Evolutionary conservation across 805 yeast species (phyloP), one percentile per base, ranked within the genome.

Genomic region (Limtongozyma cylindracea): DNA sequence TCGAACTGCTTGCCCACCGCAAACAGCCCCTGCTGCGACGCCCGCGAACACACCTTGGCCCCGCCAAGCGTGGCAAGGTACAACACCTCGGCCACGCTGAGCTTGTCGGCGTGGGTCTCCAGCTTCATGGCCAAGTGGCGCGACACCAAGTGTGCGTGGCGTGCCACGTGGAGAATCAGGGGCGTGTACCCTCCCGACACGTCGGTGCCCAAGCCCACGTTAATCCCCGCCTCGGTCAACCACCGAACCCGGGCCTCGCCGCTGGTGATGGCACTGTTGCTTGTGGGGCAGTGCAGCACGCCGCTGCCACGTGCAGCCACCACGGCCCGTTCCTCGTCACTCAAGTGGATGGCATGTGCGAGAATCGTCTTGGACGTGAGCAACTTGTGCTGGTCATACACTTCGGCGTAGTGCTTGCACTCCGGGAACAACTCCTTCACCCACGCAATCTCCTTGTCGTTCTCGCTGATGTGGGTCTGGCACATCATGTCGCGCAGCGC

Each of bases 391-490:
- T 54, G 44, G 30, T 69, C 61, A 39, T 84, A 84, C 5, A 84
- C 91, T 25, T 62, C 69, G 0, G 94, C 61, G 37, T 84, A 84
- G 25, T 53, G 49, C 11, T 49, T 42, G 28, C 61, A 58, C 10
- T 68, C 62, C 0, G 95, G 94, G 38, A 77, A 88, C 24, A 74
- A 41, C 20, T 59, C 49, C 19, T 43, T 38, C 11, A 82, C 92
- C 62, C 82, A 61, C 25, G 58, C 56, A 21, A 84, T 62, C 44
- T 84, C 98, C 16, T 47, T 47, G 21, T 47, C 40, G 35, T 77
- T 84, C 41, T 84, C 98, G 24, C 76, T 60, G n/a, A 84, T 53
- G 43, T 84, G 98, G 1, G 95, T 78, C 45, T 84, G 98, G n/a
- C n/a, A n/a, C n/a, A n/a, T n/a, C n/a, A n/a, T n/a, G n/a, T n/a